phyloP scores from a whole-genome alignment of 2,329 filamentous ascomycete species.

The Colletotrichum simmondsii region DNA sequence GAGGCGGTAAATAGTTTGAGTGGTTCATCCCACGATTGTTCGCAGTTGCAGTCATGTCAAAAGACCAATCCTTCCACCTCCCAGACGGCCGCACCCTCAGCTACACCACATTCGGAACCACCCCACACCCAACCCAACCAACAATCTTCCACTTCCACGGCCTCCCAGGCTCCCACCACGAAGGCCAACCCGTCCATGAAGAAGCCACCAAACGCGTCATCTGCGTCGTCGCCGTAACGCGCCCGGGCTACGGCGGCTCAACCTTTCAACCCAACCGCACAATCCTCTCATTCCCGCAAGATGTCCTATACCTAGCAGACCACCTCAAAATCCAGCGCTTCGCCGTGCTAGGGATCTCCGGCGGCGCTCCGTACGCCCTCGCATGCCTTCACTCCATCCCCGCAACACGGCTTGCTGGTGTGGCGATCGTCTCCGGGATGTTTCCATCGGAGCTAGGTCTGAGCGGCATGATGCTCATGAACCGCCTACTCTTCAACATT shows the following conservation, averaged over 20 bases:
- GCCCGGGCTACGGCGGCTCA: conserved; percentile 55
- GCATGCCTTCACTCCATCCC: conserved; percentile 47
- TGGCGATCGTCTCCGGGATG: conserved; percentile 33
- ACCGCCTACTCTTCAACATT: conserved; percentile 22
- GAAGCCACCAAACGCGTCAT: conserved; percentile 40
- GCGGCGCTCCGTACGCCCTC: conserved; percentile 50
- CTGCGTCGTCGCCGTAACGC: conserved; percentile 50
- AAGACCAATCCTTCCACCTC: conserved; percentile 38
- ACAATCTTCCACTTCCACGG: conserved; percentile 55
- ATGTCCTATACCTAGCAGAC: conserved; percentile 44
- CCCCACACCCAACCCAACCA: conserved; percentile 37
- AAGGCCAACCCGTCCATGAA: conserved; percentile 42
- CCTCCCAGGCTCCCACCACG: conserved; percentile 52
- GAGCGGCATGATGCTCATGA: conserved; percentile 32
- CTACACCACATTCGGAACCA: conserved; percentile 50
- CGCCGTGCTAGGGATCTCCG: conserved; percentile 47
- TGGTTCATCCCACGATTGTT: not conserved
- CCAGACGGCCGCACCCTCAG: conserved; percentile 52
- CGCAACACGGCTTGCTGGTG: conserved; percentile 16
- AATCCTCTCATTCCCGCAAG: conserved; percentile 46
- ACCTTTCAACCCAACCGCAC: conserved; percentile 44
- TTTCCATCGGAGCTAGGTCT: conserved; percentile 30
- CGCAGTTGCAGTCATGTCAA: not conserved
- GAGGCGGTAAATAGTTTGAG: not conserved
- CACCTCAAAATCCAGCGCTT: conserved; percentile 41